A percentile compares a stretch with the other conserved stretches of the same genome.
phyloP scores from a whole-genome alignment of 192 early-diverging fungal species.

The Gaertneriomyces sp. region DNA sequence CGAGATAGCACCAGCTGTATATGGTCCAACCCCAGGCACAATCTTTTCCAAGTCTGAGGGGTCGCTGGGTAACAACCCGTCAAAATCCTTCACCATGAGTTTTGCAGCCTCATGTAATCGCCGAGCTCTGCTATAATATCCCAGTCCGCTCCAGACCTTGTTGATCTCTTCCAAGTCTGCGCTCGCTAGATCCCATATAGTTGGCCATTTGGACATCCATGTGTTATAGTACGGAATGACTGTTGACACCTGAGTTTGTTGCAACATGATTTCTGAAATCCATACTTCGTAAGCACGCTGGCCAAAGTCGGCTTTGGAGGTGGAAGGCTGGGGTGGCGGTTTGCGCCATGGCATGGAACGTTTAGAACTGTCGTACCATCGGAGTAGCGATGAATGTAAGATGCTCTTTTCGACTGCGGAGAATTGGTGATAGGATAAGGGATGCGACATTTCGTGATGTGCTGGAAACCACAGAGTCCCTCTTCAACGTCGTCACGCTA shows the following conservation, averaged over 20 bases:
- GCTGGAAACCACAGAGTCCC: too few species aligned
- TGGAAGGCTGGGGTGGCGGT: too few species aligned
- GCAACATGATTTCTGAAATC: constrained; percentile 83
- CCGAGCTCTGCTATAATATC: constrained; percentile 71
- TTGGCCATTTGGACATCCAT: constrained; percentile 72
- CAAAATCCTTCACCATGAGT: constrained; percentile 50
- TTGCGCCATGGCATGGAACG: too few species aligned
- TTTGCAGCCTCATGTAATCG: constrained; percentile 66
- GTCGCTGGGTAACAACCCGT: constrained; percentile 57
- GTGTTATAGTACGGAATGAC: constrained; percentile 65
- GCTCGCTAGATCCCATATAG: constrained; percentile 60
- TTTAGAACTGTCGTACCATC: too few species aligned
- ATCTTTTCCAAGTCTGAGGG: constrained; percentile 51
- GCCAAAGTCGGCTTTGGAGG: background rate
- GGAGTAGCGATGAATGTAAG: too few species aligned
- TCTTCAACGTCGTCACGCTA: too few species aligned
- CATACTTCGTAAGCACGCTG: constrained; percentile 48
- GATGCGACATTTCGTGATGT: too few species aligned
- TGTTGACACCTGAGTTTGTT: constrained; percentile 73
- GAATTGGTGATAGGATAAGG: too few species aligned
- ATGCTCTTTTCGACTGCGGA: too few species aligned
- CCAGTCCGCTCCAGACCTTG: constrained; percentile 67
- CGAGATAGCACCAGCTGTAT: constrained; percentile 66
- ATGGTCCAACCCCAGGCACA: constrained; percentile 66
- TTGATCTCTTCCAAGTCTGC: constrained; percentile 48